Evolutionary conservation across 495 filamentous ascomycete genomes (phyloP).

Genomic region (Chaetomium tenue): DNA sequence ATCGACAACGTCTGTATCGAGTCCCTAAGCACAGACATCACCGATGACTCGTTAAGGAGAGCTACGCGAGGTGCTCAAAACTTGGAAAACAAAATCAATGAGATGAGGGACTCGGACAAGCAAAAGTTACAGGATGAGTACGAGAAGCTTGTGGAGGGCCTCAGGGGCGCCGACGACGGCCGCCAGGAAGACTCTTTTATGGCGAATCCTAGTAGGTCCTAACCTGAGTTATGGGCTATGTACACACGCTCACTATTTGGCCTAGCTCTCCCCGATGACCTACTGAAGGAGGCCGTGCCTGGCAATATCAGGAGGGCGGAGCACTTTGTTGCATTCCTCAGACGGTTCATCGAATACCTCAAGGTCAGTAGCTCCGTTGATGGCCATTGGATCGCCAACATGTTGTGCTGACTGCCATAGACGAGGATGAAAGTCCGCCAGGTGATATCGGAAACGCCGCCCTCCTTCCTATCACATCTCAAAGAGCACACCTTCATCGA

Average conservation of each 20-base stretch:
- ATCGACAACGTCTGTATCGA: constrained; percentile 99
- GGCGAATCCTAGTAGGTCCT: constrained; percentile 69
- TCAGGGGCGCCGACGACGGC: constrained; percentile 82
- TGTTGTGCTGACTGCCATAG: constrained; percentile 31
- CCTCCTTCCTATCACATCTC: constrained; percentile 88
- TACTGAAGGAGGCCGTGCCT: constrained; percentile 89
- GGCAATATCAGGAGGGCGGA: constrained; percentile 96
- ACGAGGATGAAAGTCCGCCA: constrained; percentile 97
- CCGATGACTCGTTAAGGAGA: constrained; percentile 85
- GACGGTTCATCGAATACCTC: constrained; percentile 95
- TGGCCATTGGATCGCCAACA: background rate
- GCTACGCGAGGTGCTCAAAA: constrained; percentile 87
- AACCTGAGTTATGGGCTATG: background rate
- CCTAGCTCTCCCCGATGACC: constrained; percentile 71
- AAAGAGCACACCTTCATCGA: constrained; percentile 97
- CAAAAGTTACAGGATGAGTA: constrained; percentile 95
- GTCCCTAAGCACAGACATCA: constrained; percentile 92
- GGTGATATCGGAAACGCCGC: constrained; percentile 94
- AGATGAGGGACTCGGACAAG: constrained; percentile 90
- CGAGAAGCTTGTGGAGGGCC: constrained; percentile 87
- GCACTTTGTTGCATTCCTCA: constrained; percentile 92
- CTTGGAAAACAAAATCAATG: constrained; percentile 80
- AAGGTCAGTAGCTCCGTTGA: constrained; percentile 51
- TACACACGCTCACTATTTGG: constrained; percentile 29
- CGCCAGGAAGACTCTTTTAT: constrained; percentile 95